Evolutionary conservation across 2,329 filamentous ascomycete genomes (phyloP), one percentile per base, ranked within the genome.

Genomic region (Penicillium sp.): DNA sequence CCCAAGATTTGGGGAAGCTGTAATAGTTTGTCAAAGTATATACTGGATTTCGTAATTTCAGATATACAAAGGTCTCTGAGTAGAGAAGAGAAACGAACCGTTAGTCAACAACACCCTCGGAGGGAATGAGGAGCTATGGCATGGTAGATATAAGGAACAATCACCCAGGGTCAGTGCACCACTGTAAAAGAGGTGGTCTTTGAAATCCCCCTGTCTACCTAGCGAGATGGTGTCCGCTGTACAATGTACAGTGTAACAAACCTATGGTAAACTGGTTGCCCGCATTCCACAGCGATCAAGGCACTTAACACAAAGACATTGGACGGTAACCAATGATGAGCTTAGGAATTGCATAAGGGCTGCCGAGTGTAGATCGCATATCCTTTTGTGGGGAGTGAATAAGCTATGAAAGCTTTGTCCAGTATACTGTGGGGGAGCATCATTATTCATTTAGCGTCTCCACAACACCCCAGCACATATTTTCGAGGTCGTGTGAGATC

Each of bases 61-160:
- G 34, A 41, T 53, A 40, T 49, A 24, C 31, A 45, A 34, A 5
- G 11, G 14, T 29, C 3, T 7, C 10, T 29, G 5, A 40, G 14
- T 32, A 5, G 5, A 10, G n/a, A 22, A 32, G 27, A 14, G 5
- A 41, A 48, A 50, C 34, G 11, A 22, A 14, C 18, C 13, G 24
- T 38, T 16, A 21, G 29, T 32, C 24, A 11, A 14, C 16, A 34
- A 21, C 29, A 41, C 13, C 24, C 24, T 27, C 24, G 24, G 22
- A 41, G 16, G 27, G 14, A n/a, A 13, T 40, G 32, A 14, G 27
- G 48, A 56, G 42, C 41, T 50, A 36, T 41, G 58, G 56, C 27
- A 61, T 58, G 61, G 51, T 59, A 63, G 49, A 59, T 64, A 64
- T 63, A 63, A 50, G 46, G 11, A 24, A 45, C 45, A 31, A 9